Percentiles rank a stretch among this genome's conserved stretches.
Evolutionary conservation across 139 green algal species (phyloP).

Genomic region (Dunaliella primolecta): DNA sequence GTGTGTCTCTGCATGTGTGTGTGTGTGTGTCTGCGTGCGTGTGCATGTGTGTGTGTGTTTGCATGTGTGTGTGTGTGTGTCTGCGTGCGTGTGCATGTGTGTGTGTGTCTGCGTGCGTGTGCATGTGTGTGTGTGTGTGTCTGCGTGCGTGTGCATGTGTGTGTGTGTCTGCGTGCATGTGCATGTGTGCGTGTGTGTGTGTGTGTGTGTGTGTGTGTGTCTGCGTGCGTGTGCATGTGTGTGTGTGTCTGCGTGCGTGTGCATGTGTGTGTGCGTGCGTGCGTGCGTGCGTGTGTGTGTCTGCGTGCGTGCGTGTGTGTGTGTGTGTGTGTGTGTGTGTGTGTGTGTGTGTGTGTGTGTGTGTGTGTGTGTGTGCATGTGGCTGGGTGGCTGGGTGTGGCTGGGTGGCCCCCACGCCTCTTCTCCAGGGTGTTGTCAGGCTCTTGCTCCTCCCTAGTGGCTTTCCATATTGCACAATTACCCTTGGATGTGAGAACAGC

Average conservation of each 20-base stretch:
- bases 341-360: neutral
- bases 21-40: no score
- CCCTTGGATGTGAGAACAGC: no score
- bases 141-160: neutral
- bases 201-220: neutral
- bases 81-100: neutral
- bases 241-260: neutral
- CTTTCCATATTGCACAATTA: no score
- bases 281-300: neutral
- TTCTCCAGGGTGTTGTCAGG: no score
- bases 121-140: neutral
- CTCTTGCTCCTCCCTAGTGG: no score
- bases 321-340: neutral
- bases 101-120: neutral
- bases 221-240: neutral
- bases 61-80: neutral
- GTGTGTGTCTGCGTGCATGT: neutral
- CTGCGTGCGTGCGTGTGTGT: neutral
- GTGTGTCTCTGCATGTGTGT: no score
- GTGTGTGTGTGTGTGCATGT: conserved; percentile 20
- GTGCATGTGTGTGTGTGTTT: neutral
- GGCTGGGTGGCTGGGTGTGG: no score
- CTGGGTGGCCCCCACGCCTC: no score
- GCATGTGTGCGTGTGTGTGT: neutral
- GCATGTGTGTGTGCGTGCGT: neutral